These are phyloP conservation scores for Colletotrichum sp. DNA, from an alignment of 2,329 filamentous ascomycete genomes.

Conservation along the genomic window DNA sequence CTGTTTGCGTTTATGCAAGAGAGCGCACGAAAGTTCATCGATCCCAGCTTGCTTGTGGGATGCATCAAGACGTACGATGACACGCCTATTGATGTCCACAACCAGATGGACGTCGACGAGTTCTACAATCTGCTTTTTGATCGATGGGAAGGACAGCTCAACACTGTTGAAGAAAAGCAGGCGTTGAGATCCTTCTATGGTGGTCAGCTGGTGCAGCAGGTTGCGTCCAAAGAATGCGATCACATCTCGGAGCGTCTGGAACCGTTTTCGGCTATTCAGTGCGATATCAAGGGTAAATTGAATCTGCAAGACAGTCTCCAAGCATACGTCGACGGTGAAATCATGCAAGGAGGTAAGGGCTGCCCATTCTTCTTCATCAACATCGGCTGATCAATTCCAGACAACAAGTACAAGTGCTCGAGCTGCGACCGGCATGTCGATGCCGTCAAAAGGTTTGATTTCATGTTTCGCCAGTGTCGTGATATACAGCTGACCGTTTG, in stretches of 20 bases:
- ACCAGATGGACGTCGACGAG: conserved; percentile 98
- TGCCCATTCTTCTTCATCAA: neutral
- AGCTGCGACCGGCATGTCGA: conserved; percentile 88
- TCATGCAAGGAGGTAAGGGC: conserved; percentile 82
- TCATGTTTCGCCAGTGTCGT: neutral
- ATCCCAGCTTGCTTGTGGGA: conserved; percentile 74
- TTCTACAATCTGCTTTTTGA: conserved; percentile 96
- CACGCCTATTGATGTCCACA: conserved; percentile 79
- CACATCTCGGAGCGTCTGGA: conserved; percentile 93
- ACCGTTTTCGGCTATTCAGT: conserved; percentile 92
- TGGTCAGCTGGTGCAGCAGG: conserved; percentile 90
- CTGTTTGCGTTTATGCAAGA: conserved; percentile 89
- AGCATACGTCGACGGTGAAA: conserved; percentile 95
- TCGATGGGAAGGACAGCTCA: conserved; percentile 84
- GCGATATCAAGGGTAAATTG: conserved; percentile 92
- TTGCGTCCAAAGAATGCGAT: conserved; percentile 91
- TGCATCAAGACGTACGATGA: conserved; percentile 86
- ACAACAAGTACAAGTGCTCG: conserved; percentile 98
- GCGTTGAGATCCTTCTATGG: conserved; percentile 85
- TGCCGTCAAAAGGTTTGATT: conserved; percentile 79
- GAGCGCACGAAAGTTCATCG: conserved; percentile 74
- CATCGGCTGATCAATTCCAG: conserved; percentile 42
- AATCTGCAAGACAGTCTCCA: conserved; percentile 85
- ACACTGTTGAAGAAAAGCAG: conserved; percentile 70
- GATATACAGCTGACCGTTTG: neutral